Base-by-base conservation (phyloP, 1,284 basidiomycete species). In the Thecaphora thlaspeos region DNA sequence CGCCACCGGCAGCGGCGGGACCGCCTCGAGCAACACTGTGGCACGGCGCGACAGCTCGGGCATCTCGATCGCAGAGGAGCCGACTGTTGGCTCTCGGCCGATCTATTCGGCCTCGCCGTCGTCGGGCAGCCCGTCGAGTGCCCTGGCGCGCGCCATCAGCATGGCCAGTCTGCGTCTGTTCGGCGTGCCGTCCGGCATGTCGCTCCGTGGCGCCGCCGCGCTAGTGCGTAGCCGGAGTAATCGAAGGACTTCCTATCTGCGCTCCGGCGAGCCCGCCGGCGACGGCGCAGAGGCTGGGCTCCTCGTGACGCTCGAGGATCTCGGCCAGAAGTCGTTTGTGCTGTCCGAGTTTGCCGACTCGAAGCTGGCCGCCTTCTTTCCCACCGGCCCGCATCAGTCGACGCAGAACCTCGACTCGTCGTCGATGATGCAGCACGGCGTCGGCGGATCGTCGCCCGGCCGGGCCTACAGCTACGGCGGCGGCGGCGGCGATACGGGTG, bases 311-410 rank as follows among this genome's bases (percentile, higher is more conserved):
- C 81, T 97, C 37, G 92, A 96, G 75, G 89, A 94, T 61, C 80
- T 92, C 0, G 93, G 91, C 11, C 91, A 95, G 82, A 97, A 97
- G 83, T 92, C 93, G 22, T 88, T 90, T 61, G 91, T 94, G 34
- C 81, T 97, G 49, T 88, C 88, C 47, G 88, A 90, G 62, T 93
- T 93, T 84, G 94, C 90, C 32, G 93, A 97, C 79, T 86, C 88
- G 77, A 90, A 92, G 84, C 88, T 94, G 60, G 86, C 89, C 48
- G 86, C 85, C 48, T 55, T 48, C 43, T 78, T 85, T 89, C 42
- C 89, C 85, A 79, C 51, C 5, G 71, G 71, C 1, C 70, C 71
- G 24, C 71, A 73, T 44, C 71, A 73, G 39, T 51, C 55, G 12
- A 52, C 52, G 32, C 48, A 57, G 22, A 49, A 59, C 10, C 44